phyloP scores from a whole-genome alignment of 352 stramenopile species.

The Phytophthora aleatoria region DNA sequence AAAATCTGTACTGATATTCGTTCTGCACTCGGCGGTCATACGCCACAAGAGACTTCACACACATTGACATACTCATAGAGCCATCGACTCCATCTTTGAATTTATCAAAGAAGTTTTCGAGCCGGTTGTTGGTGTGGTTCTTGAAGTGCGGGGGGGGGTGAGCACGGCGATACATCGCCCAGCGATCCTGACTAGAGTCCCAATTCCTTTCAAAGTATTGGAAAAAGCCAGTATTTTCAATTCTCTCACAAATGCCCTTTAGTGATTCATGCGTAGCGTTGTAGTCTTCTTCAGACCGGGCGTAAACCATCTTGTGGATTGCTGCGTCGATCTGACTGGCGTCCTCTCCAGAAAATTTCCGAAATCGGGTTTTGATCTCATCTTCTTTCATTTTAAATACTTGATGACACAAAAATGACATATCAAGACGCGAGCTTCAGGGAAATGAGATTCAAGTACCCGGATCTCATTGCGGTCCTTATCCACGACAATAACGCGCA shows the following conservation, averaged over 20 bases:
- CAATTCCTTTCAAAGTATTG: conserved; percentile 37
- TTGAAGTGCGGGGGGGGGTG: conserved; percentile 21
- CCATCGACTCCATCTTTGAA: background rate
- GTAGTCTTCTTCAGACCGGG: background rate
- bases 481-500: background rate
- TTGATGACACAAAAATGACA: conserved; percentile 32
- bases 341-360: conserved; percentile 18
- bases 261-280: background rate
- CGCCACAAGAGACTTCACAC: background rate
- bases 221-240: conserved; percentile 12
- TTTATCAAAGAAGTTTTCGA: background rate
- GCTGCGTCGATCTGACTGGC: conserved; percentile 3
- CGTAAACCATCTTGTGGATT: conserved; percentile 32
- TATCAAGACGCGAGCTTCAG: conserved; percentile 12
- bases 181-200: conserved; percentile 27
- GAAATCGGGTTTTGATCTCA: conserved; percentile 9
- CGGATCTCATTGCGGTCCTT: conserved; percentile 8
- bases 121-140: background rate
- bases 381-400: conserved; percentile 19
- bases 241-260: conserved; percentile 1
- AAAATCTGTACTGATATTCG: conserved; percentile 15
- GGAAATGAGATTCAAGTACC: conserved; percentile 15
- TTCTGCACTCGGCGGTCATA: conserved; percentile 6
- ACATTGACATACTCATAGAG: background rate
- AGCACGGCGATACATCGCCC: conserved; percentile 14